A percentile compares a stretch with the other conserved stretches of the same genome.
Evolutionary conservation across 164 flowering plant genomes (phyloP).

Genomic region (Paratinospora sagittata): DNA sequence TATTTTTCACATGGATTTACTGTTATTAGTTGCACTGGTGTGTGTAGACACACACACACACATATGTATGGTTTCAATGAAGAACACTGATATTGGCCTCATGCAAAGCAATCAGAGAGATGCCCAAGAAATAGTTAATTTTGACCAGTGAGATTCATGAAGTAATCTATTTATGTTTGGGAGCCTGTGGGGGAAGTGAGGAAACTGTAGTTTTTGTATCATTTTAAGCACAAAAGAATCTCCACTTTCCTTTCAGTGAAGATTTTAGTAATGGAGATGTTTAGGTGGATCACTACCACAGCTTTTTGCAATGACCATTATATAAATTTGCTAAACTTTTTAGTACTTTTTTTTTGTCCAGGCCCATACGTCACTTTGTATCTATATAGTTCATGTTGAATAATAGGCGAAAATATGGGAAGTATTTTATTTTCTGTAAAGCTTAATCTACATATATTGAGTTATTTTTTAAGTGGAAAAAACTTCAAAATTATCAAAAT

Average conservation of each 20-base stretch:
- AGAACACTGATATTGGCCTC: background rate
- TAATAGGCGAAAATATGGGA: background rate
- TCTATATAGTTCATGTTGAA: background rate
- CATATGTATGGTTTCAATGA: background rate
- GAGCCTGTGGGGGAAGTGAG: background rate
- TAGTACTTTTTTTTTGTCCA: background rate
- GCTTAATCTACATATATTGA: background rate
- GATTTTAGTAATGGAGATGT: too few species aligned
- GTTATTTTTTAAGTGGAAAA: background rate
- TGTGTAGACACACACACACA: too few species aligned
- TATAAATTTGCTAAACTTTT: background rate
- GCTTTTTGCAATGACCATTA: background rate
- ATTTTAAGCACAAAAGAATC: too few species aligned
- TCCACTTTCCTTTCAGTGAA: too few species aligned
- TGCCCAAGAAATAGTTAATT: background rate
- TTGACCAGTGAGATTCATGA: background rate
- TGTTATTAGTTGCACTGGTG: background rate
- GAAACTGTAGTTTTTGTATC: too few species aligned
- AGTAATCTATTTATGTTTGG: background rate
- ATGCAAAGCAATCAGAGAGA: background rate
- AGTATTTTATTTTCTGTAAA: too few species aligned
- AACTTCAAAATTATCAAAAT: background rate
- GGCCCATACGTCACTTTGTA: background rate
- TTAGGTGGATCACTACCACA: too few species aligned
- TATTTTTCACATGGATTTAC: background rate